A percentile compares a stretch with the other conserved stretches of the same genome.
These are phyloP conservation scores for Scheffersomyces lignicola DNA, from an alignment of 1,139 yeast genomes.

Conservation along the genomic window DNA sequence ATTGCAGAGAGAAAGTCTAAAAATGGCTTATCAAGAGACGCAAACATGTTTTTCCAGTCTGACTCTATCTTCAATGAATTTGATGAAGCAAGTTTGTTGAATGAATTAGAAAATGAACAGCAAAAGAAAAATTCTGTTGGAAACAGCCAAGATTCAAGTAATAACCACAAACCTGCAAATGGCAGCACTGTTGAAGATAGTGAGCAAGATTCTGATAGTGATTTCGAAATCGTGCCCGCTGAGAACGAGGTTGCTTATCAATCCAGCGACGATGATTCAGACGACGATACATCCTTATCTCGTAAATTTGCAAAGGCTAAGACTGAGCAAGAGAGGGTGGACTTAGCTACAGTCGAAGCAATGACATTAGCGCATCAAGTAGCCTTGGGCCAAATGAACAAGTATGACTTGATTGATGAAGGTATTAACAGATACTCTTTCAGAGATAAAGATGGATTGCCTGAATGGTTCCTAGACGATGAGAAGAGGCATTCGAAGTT, in stretches of 20 bases:
- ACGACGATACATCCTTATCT: constrained; percentile 38
- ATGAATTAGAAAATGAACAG: constrained; percentile 22
- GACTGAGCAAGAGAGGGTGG: constrained; percentile 63
- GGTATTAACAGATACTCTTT: constrained; percentile 91
- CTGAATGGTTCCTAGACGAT: constrained; percentile 95
- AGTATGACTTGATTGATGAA: constrained; percentile 82
- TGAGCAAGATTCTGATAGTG: constrained; percentile 32
- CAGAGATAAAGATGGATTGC: constrained; percentile 86
- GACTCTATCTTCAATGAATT: constrained; percentile 75
- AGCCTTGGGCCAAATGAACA: constrained; percentile 83
- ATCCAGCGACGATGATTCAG: constrained; percentile 38
- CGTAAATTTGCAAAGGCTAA: constrained; percentile 35
- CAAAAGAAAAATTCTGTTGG: constrained; percentile 5
- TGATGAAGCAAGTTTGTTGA: constrained; percentile 44
- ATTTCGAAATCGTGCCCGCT: constrained; percentile 57
- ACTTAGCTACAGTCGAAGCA: constrained; percentile 90
- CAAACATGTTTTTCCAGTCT: constrained; percentile 70
- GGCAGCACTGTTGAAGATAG: constrained; percentile 12
- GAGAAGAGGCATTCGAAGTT: constrained; percentile 85
- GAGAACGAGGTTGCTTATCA: constrained; percentile 38
- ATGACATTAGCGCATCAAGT: constrained; percentile 98
- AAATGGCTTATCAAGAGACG: constrained; percentile 65
- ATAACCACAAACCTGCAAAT: constrained; percentile 5
- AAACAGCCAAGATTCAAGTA: too few relatives aligned
- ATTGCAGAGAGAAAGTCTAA: constrained; percentile 56